A percentile compares a stretch with the other conserved stretches of the same genome.
phyloP scores from a whole-genome alignment of 2,329 filamentous ascomycete species.

The Alternaria longipes region DNA sequence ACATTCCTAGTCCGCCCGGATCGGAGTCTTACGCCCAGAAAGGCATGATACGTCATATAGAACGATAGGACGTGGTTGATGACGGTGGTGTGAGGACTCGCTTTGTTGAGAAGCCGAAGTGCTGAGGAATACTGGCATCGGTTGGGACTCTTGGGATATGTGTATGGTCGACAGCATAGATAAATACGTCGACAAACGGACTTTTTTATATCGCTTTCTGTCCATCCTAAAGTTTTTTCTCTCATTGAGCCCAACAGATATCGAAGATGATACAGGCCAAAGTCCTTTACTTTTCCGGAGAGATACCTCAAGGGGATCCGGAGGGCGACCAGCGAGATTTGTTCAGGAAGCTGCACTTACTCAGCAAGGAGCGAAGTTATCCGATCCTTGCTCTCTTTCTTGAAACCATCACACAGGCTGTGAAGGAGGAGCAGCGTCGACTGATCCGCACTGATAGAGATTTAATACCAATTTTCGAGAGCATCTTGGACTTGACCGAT shows the following conservation, averaged over 20 bases:
- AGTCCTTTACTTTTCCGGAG: not conserved
- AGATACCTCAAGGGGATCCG: not conserved
- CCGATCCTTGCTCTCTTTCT: not conserved
- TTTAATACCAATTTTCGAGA: not conserved
- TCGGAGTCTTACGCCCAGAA: not conserved
- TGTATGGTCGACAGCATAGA: not conserved
- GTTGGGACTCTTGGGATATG: not conserved
- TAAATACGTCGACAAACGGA: not conserved
- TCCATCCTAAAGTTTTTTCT: not conserved
- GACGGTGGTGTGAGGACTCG: not conserved
- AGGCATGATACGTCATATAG: not conserved
- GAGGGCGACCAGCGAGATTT: not conserved
- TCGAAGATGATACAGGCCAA: not conserved
- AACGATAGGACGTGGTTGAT: not conserved
- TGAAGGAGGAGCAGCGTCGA: not conserved
- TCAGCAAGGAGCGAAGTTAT: not conserved
- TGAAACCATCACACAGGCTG: not conserved
- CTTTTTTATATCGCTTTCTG: not conserved
- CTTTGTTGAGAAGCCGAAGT: not conserved
- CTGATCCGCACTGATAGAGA: not conserved
- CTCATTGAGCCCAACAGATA: not conserved
- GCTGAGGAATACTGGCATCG: not conserved
- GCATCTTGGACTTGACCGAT: not conserved
- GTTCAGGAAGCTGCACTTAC: not conserved
- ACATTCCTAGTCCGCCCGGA: not conserved